phyloP scores from a whole-genome alignment of 345 rosid genomes.

The Cardamine resedifolia region DNA sequence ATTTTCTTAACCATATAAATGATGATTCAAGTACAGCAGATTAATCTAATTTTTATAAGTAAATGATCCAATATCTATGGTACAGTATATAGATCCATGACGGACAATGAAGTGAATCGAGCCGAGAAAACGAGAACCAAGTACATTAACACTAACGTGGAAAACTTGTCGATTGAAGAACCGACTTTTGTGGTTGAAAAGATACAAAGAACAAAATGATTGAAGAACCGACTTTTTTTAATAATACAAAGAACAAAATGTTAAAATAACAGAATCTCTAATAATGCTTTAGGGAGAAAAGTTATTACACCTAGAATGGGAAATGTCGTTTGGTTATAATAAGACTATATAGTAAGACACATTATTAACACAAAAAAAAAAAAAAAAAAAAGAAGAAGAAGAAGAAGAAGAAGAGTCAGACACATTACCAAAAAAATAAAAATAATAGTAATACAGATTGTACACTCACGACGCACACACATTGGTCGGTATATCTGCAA shows the following conservation, averaged over 20 bases:
- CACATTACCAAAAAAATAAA: too few species aligned
- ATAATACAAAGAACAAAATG: slow-evolving; percentile 8
- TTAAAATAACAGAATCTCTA: slow-evolving; percentile 16
- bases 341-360: slow-evolving; percentile 17
- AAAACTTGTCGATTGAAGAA: too few species aligned
- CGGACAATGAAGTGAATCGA: background rate
- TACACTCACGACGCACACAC: background rate
- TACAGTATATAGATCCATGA: background rate
- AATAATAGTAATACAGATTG: slow-evolving; percentile 6
- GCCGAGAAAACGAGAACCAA: background rate
- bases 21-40: background rate
- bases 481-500: slow-evolving; percentile 21
- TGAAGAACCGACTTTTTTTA: slow-evolving; percentile 26
- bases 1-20: background rate
- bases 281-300: slow-evolving; percentile 14
- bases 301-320: slow-evolving; percentile 3
- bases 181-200: too few species aligned
- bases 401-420: too few species aligned
- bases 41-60: background rate
- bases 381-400: too few species aligned
- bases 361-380: too few species aligned
- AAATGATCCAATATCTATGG: background rate
- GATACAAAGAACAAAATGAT: too few species aligned
- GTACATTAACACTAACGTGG: background rate
- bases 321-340: background rate